Base-by-base conservation (phyloP, 2,329 filamentous ascomycete genomes). In the Penicillium expansum region DNA sequence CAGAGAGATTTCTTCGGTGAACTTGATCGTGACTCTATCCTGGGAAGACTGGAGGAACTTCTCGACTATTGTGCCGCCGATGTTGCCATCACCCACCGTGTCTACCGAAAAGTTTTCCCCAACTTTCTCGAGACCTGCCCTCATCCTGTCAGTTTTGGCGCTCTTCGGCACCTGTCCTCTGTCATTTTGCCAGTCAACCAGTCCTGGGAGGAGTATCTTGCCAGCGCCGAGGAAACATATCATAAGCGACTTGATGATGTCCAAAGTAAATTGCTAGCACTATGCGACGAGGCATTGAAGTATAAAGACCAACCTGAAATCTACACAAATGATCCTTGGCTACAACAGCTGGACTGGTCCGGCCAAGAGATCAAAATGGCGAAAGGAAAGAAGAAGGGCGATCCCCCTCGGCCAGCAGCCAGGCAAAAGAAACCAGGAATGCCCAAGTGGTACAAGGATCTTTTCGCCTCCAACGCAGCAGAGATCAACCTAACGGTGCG, bases 131-230 rank as follows among this genome's bases (percentile, higher is more conserved):
- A 91, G 43, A 90, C 90, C 27, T 99, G 94, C 69, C 94, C 94
- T 0, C 95, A 99, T 74, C 94, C 94, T 0, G 94, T 99, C 68
- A 97, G 92, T 75, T 99, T 99, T 69, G 93, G 91, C 2, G 94
- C 94, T 2, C 80, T 99, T 18, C 85, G 94, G 16, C 94, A 97
- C 71, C 82, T 99, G n/a, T 92, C 92, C 0, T 89, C 92, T 0
- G 92, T 96, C 62, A 96, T 97, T 47, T 79, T 99, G 8, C 94
- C 94, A 0, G 89, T 97, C 43, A 86, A 97, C 71, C 84, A 88
- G 66, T 87, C 89, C 0, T 99, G 95, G 95, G 84, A 93, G 58
- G 79, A 85, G 1, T 99, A 99, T 69, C 81, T 97, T 43, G 78
- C 82, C 11, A 93, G 89, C 57, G 88, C 94, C 0, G 94, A 99